These are phyloP conservation scores for Pugionium cornutum DNA, from an alignment of 345 rosid species.

Conservation along the genomic window DNA sequence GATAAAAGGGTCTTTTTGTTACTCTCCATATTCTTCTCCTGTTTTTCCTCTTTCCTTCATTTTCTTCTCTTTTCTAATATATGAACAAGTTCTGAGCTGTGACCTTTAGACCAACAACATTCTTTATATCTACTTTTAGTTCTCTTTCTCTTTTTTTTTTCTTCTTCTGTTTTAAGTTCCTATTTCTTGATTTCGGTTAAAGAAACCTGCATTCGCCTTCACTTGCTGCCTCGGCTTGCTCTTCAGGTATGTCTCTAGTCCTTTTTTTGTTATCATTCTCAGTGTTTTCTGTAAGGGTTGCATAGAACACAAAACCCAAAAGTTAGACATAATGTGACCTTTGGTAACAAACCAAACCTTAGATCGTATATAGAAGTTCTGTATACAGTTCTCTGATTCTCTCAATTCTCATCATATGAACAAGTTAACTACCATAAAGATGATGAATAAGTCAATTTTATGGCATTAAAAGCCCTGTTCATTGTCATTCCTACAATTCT, in stretches of 20 bases:
- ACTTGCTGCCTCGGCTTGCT: conserved; percentile 32
- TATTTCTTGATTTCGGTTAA: conserved; percentile 19
- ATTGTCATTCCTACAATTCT: conserved; percentile 33
- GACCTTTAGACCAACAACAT: conserved; percentile 38
- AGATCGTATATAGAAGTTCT: not conserved
- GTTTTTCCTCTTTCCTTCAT: conserved; percentile 28
- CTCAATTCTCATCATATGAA: conserved; percentile 8
- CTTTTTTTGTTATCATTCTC: not conserved
- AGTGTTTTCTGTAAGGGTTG: conserved; percentile 13
- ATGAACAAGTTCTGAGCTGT: conserved; percentile 43
- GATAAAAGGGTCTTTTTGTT: conserved; percentile 25
- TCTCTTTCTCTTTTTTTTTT: conserved; percentile 6
- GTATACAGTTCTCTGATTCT: conserved; percentile 1
- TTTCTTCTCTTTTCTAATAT: conserved; percentile 38
- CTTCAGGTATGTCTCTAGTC: conserved; percentile 32
- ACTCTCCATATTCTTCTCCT: conserved; percentile 33
- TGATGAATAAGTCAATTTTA: conserved; percentile 21
- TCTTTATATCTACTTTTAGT: conserved; percentile 37
- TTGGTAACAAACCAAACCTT: not conserved
- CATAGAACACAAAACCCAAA: not conserved
- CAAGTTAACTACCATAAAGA: conserved; percentile 30
- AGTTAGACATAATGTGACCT: not conserved
- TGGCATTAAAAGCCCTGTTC: conserved; percentile 23
- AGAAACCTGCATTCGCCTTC: conserved; percentile 27
- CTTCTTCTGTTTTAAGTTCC: conserved; percentile 6